A percentile compares a stretch with the other conserved stretches of the same genome.
Evolutionary conservation across 2,329 filamentous ascomycete genomes (phyloP).

Genomic region (Fusarium transvaalense): DNA sequence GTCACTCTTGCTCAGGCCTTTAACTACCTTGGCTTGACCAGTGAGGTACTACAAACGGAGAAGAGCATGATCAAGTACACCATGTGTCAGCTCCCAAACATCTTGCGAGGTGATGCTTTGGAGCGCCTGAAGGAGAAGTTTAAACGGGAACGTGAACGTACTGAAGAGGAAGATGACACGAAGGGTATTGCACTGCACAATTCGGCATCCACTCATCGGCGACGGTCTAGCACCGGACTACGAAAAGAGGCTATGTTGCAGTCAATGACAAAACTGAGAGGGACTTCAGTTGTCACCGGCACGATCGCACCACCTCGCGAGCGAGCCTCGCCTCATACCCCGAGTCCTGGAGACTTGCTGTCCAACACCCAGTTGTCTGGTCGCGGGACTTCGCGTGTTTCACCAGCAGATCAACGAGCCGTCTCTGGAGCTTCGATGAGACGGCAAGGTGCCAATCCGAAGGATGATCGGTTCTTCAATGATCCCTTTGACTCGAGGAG

Average conservation of each 20-base stretch:
- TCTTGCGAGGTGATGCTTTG: conserved; percentile 85
- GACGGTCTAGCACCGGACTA: conserved; percentile 79
- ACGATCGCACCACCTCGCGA: conserved; percentile 58
- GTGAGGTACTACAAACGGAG: conserved; percentile 92
- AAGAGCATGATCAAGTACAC: conserved; percentile 95
- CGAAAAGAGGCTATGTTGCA: conserved; percentile 84
- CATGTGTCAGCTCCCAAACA: conserved; percentile 89
- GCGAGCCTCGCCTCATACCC: conserved; percentile 60
- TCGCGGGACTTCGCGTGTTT: conserved; percentile 66
- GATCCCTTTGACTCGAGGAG: conserved; percentile 69
- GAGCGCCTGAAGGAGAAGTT: conserved; percentile 95
- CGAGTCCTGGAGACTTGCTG: conserved; percentile 82
- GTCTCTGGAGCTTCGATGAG: conserved; percentile 43
- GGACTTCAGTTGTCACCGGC: conserved; percentile 58
- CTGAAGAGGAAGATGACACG: conserved; percentile 79
- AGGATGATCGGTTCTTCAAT: conserved; percentile 65
- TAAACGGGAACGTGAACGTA: conserved; percentile 82
- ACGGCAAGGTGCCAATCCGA: conserved; percentile 58
- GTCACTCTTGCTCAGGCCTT: conserved; percentile 96
- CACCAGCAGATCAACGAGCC: conserved; percentile 38
- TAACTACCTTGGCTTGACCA: conserved; percentile 91
- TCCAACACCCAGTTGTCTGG: conserved; percentile 78
- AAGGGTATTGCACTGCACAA: conserved; percentile 98
- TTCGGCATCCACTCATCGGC: conserved; percentile 71
- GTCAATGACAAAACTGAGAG: conserved; percentile 66